Conservation (phyloP, 257 asterid genomes). For the Euphrasia confusa region DNA sequence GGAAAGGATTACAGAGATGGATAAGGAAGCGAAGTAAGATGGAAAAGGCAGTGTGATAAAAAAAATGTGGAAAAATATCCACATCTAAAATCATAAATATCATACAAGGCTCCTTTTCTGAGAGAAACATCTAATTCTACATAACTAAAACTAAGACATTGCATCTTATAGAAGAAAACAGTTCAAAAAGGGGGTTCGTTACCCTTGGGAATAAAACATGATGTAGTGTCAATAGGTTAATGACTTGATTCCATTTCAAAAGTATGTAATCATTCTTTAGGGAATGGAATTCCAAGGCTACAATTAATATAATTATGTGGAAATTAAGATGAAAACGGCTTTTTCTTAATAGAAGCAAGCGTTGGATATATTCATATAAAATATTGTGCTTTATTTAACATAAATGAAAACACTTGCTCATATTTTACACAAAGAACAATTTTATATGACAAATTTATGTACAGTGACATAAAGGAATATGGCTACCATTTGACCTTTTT, state of each 20-base stretch:
- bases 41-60: slow-evolving; percentile 6
- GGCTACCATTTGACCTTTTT: too few relatives aligned
- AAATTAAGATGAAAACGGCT: background rate
- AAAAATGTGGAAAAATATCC: slow-evolving; percentile 14
- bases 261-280: background rate
- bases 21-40: slow-evolving; percentile 12
- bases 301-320: background rate
- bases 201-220: background rate
- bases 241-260: background rate
- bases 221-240: background rate
- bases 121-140: background rate
- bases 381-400: too few relatives aligned
- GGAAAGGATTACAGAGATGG: slow-evolving; percentile 25
- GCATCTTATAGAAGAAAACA: background rate
- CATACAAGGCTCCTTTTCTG: slow-evolving; percentile 4
- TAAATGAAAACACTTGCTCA: too few relatives aligned
- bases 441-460: too few relatives aligned
- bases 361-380: too few relatives aligned
- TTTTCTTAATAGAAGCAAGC: background rate
- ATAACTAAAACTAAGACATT: background rate
- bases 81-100: background rate
- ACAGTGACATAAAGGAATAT: too few relatives aligned
- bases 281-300: background rate
- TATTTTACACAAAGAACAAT: too few relatives aligned
- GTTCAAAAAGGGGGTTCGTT: background rate